Percentiles rank a stretch among this genome's conserved stretches.
These are phyloP conservation scores for Starmerella apis DNA, from an alignment of 805 yeast species.

Conservation along the genomic window DNA sequence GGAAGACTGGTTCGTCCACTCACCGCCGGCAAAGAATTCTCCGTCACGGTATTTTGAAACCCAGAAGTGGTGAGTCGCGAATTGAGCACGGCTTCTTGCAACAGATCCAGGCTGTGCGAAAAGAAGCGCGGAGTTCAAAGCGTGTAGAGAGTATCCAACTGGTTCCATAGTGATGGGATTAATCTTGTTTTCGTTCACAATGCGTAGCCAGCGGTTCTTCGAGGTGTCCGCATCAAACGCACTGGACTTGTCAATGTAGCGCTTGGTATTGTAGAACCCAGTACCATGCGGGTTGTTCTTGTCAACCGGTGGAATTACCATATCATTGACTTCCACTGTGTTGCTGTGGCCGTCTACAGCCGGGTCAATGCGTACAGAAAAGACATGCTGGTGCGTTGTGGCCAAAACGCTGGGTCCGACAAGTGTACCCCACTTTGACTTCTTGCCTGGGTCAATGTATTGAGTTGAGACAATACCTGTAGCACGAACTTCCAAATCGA, in stretches of 20 bases:
- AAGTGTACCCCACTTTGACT: constrained; percentile 58
- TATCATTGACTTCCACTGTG: constrained; percentile 63
- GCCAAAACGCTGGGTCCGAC: constrained; percentile 75
- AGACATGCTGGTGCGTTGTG: constrained; percentile 70
- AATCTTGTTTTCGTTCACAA: constrained; percentile 59
- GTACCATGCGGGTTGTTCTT: constrained; percentile 53
- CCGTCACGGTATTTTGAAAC: constrained; percentile 66
- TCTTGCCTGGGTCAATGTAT: constrained; percentile 65
- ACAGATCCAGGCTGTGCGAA: constrained; percentile 52
- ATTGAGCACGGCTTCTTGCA: constrained; percentile 59
- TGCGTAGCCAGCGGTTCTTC: constrained; percentile 62
- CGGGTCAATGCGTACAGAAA: constrained; percentile 70
- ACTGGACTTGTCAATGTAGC: constrained; percentile 57
- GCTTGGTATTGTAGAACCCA: constrained; percentile 57
- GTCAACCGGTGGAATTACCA: constrained; percentile 47
- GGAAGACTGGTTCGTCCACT: constrained; percentile 70
- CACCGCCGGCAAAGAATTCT: constrained; percentile 69
- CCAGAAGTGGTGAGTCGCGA: constrained; percentile 70
- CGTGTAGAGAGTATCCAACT: constrained; percentile 60
- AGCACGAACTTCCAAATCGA: constrained; percentile 69
- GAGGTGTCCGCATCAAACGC: constrained; percentile 62
- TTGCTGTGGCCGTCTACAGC: constrained; percentile 71
- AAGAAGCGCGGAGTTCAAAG: constrained; percentile 69
- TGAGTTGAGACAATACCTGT: constrained; percentile 77
- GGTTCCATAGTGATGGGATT: constrained; percentile 61